phyloP scores from a whole-genome alignment of 2,329 filamentous ascomycete genomes.

The Leptographium galeiforme region DNA sequence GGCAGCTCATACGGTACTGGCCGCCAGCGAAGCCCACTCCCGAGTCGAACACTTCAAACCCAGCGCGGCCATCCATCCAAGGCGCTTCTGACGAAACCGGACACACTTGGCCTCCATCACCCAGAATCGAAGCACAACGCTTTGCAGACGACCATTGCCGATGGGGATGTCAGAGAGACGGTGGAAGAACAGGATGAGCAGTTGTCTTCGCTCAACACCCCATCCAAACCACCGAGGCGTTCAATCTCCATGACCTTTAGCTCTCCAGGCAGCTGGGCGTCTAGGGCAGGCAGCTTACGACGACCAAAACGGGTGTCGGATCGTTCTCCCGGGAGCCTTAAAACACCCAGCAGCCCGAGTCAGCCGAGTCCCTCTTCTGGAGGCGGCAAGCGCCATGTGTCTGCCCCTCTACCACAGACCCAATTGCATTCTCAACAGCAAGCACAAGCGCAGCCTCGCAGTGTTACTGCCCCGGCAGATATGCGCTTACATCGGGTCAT shows the following conservation, averaged over 20 bases:
- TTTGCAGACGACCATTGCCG: not conserved
- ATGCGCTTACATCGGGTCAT: conserved; percentile 12
- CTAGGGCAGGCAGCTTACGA: conserved; percentile 41
- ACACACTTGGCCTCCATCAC: conserved; percentile 12
- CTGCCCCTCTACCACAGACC: conserved; percentile 26
- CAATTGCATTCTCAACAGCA: conserved; percentile 1
- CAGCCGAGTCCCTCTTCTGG: not conserved
- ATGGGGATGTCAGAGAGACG: not conserved
- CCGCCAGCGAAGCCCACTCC: conserved; percentile 17
- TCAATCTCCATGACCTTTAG: conserved; percentile 48
- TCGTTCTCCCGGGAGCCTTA: not conserved
- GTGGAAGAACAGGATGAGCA: not conserved
- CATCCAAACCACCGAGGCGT: conserved; percentile 31
- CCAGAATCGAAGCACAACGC: conserved; percentile 1
- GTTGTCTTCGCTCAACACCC: conserved; percentile 22
- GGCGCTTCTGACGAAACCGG: conserved; percentile 24
- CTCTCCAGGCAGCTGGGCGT: conserved; percentile 42
- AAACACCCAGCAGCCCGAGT: not conserved
- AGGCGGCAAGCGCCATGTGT: conserved; percentile 35
- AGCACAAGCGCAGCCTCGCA: conserved; percentile 4
- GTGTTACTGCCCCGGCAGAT: conserved; percentile 34
- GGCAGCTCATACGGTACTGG: conserved; percentile 14
- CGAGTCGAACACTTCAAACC: conserved; percentile 17
- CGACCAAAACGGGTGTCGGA: conserved; percentile 35
- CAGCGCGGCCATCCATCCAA: conserved; percentile 13